Conservation (phyloP, 2,329 filamentous ascomycete genomes). For the Talaromyces sp. region DNA sequence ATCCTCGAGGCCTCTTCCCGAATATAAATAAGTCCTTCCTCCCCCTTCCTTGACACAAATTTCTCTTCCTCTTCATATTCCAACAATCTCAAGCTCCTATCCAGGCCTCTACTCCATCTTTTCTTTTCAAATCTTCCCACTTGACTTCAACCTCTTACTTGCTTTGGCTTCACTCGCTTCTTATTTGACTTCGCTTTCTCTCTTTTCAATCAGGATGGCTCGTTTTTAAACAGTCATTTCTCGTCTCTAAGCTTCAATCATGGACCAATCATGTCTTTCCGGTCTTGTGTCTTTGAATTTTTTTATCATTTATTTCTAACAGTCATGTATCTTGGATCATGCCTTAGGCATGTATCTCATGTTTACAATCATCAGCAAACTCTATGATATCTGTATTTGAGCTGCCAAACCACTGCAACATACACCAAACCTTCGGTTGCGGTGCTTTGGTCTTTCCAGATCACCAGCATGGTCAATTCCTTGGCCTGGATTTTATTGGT, state of each 20-base stretch:
- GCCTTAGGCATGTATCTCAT: neutral
- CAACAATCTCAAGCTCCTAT: neutral
- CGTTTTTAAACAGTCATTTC: neutral
- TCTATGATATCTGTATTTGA: neutral
- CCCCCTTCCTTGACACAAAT: neutral
- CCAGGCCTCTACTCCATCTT: neutral
- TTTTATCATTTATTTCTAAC: neutral
- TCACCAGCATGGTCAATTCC: no score
- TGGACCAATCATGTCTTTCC: neutral
- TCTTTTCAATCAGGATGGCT: neutral
- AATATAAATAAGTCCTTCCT: neutral
- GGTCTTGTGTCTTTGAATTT: neutral
- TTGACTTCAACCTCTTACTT: neutral
- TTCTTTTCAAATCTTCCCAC: neutral
- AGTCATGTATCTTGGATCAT: neutral
- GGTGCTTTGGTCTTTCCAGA: neutral
- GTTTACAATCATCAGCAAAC: neutral
- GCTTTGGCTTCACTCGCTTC: neutral
- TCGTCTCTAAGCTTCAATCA: neutral
- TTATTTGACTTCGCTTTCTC: neutral
- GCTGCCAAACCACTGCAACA: neutral
- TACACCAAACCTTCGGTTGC: neutral
- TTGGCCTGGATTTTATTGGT: no score
- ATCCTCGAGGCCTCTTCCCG: neutral
- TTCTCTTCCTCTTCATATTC: neutral